Base-by-base conservation (phyloP, 768 basidiomycete genomes). In the Harrya chromipes region DNA sequence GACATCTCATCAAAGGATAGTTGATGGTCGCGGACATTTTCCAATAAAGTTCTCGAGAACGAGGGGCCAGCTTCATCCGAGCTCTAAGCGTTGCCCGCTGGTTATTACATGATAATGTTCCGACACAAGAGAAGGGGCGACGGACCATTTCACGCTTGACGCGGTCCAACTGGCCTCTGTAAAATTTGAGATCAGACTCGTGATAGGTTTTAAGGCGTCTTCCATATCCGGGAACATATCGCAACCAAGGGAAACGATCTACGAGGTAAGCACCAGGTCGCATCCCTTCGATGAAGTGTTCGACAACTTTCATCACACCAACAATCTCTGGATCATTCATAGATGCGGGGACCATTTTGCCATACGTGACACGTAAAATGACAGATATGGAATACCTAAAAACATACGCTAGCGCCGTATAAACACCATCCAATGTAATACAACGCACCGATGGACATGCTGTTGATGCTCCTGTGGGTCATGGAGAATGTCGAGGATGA, bases 191-290 rank as follows among this genome's bases (percentile, higher is more conserved):
- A 53, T 84, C 82, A 33, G 76, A 75, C 1, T 62, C 56, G 52
- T 85, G 77, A 19, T 78, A 80, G 0, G 69, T 63, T 45, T 72
- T 72, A 1, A 87, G 70, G 43, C 78, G 75, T 9, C 72, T 70
- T 12, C 81, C 71, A 55, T 85, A 84, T 20, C 80, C 81, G 0
- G 85, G 84, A 23, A 86, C 56, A 55, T 78, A 76, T 53, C 60
- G 60, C 3, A 74, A 53, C 52, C 68, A 55, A 2, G 71, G 67
- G 24, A 68, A 61, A 2, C 54, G 61, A 50, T 76, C 72, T 1
- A 74, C 69, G 4, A 69, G 61, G 43, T 64, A 68, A 16, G 59
- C 62, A 12, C 66, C 69, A 6, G 71, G 71, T 4, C 60, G 60
- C 41, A 71, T 59, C 6, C 49, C 64, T 16, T 52, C 48, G 24